These are phyloP conservation scores for Ophiostoma fasciatum DNA, from an alignment of 2,329 filamentous ascomycete genomes.

Conservation along the genomic window DNA sequence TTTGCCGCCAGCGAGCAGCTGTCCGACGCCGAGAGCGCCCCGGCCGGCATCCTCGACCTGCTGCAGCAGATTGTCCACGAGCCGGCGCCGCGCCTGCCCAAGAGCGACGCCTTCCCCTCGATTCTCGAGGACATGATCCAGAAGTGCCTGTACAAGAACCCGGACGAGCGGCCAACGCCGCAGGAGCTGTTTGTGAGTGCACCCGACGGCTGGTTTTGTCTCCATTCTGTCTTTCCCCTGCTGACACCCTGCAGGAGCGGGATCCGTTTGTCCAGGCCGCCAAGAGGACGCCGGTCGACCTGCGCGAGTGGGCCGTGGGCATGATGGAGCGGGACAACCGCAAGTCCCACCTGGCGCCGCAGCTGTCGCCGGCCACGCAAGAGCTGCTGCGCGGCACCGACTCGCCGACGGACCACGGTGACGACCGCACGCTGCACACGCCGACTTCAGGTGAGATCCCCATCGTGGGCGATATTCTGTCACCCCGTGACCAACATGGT, in stretches of 20 bases:
- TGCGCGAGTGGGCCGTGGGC: conserved; percentile 83
- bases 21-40: conserved; percentile 62
- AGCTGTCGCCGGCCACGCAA: conserved; percentile 62
- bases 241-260: conserved; percentile 62
- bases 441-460: conserved; percentile 62
- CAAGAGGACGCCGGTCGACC: conserved; percentile 87
- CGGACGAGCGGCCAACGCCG: conserved; percentile 78
- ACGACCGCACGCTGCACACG: conserved; percentile 36
- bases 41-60: conserved; percentile 88
- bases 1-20: conserved; percentile 63
- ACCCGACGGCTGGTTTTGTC: no score
- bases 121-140: conserved; percentile 96
- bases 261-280: conserved; percentile 93
- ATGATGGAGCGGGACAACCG: conserved; percentile 93
- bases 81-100: conserved; percentile 80
- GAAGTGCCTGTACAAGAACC: conserved; percentile 83
- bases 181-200: conserved; percentile 74
- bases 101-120: conserved; percentile 91
- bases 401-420: conserved; percentile 37
- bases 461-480: conserved; percentile 42
- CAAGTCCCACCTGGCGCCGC: conserved; percentile 79
- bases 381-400: conserved; percentile 54
- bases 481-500: conserved; percentile 34
- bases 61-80: conserved; percentile 97
- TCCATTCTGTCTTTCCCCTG: not conserved